Conservation (phyloP, 768 basidiomycete species). For the Tubosaeta sp. region DNA sequence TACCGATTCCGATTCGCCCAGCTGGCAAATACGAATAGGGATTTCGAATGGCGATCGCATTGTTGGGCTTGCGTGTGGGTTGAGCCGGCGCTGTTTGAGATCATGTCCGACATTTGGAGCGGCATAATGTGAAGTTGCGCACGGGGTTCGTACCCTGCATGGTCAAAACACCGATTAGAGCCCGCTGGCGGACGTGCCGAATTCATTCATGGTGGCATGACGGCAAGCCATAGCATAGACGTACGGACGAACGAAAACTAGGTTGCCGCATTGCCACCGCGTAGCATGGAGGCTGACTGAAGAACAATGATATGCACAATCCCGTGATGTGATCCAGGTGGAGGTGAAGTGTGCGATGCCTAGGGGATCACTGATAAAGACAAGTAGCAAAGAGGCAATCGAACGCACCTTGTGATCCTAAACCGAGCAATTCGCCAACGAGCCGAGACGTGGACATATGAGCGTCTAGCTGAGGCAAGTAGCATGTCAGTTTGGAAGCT, state of each 20-base stretch:
- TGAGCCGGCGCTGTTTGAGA: not conserved
- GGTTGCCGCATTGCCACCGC: not conserved
- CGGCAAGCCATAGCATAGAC: not conserved
- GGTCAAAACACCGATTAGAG: not conserved
- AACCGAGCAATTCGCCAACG: not conserved
- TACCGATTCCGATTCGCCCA: constrained; percentile 15
- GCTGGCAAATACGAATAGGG: not conserved
- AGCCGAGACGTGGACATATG: not conserved
- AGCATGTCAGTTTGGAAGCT: not conserved
- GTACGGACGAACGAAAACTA: not conserved
- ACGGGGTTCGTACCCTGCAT: not conserved
- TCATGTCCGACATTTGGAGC: not conserved
- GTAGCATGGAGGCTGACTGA: not conserved
- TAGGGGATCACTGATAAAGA: not conserved
- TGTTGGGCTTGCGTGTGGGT: not conserved
- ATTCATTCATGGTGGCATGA: not conserved
- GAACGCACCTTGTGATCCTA: not conserved
- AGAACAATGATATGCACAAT: not conserved
- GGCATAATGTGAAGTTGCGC: not conserved
- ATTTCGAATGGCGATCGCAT: not conserved
- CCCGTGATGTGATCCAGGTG: not conserved
- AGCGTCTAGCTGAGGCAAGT: not conserved
- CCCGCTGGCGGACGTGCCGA: not conserved
- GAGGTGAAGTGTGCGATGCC: not conserved
- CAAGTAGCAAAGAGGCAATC: not conserved